Evolutionary conservation across 2,329 filamentous ascomycete genomes (phyloP).

Genomic region (Immersiporthe knoxdaviesiana): DNA sequence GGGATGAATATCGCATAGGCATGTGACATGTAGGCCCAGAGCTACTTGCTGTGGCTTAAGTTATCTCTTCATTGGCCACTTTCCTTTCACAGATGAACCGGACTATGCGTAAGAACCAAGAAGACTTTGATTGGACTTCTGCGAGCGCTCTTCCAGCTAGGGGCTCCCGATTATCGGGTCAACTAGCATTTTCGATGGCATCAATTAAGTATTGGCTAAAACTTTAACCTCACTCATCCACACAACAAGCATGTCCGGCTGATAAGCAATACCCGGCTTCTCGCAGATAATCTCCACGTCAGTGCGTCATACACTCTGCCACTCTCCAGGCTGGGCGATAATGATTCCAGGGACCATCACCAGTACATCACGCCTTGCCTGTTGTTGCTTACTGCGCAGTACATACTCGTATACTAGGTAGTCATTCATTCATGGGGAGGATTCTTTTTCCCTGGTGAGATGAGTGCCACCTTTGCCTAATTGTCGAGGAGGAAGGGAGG

Average conservation of each 20-base stretch:
- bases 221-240: neutral
- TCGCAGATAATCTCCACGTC: neutral
- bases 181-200: too few species aligned
- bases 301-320: constrained; percentile 1
- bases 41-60: too few species aligned
- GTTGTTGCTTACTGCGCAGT: neutral
- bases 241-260: neutral
- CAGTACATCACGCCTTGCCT: neutral
- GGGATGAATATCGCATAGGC: too few species aligned
- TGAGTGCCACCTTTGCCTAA: too few species aligned
- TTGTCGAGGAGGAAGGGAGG: neutral
- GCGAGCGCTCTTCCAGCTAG: neutral
- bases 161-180: neutral
- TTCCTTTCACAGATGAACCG: neutral
- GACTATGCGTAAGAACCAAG: neutral
- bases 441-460: neutral
- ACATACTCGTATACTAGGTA: too few species aligned
- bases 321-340: neutral
- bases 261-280: neutral
- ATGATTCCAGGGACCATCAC: neutral
- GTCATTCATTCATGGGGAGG: neutral
- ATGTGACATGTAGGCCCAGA: too few species aligned
- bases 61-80: neutral
- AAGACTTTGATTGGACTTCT: neutral
- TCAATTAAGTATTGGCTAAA: too few species aligned